phyloP scores from a whole-genome alignment of 768 basidiomycete genomes.

The Dentipellis fragilis region DNA sequence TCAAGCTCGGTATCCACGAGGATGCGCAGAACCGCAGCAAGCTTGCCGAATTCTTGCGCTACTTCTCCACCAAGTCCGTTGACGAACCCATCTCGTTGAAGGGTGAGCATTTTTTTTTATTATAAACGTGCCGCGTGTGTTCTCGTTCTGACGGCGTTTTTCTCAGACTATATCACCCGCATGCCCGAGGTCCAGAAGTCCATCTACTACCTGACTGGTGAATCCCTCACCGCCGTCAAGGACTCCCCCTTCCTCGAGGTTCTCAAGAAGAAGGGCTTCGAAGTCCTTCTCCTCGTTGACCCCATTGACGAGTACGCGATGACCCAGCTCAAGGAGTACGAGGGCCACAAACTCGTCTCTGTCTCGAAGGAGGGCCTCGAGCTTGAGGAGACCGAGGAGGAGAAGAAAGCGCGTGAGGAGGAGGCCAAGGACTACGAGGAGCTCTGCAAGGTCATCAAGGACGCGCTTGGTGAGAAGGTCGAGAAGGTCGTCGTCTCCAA shows the following conservation, averaged over 20 bases:
- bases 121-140: background rate
- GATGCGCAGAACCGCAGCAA: slow-evolving; percentile 98
- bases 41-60: slow-evolving; percentile 97
- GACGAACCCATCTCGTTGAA: slow-evolving; percentile 93
- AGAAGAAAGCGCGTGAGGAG: slow-evolving; percentile 85
- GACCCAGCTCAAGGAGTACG: slow-evolving; percentile 98
- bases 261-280: slow-evolving; percentile 99
- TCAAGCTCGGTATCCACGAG: slow-evolving; percentile 99
- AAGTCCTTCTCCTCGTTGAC: slow-evolving; percentile 94
- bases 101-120: slow-evolving; percentile 36
- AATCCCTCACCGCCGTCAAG: slow-evolving; percentile 81
- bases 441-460: slow-evolving; percentile 92
- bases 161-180: slow-evolving; percentile 91
- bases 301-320: slow-evolving; percentile 99
- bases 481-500: slow-evolving; percentile 99
- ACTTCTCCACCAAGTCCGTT: slow-evolving; percentile 88
- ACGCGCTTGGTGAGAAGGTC: slow-evolving; percentile 97
- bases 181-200: slow-evolving; percentile 99
- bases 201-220: slow-evolving; percentile 98
- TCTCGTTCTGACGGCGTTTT: background rate
- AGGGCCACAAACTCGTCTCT: slow-evolving; percentile 93
- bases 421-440: slow-evolving; percentile 78
- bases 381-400: slow-evolving; percentile 97
- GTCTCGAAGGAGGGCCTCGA: slow-evolving; percentile 99
- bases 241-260: slow-evolving; percentile 99